Conservation (phyloP, 441 rosid species). For the Omphalea diandra region DNA sequence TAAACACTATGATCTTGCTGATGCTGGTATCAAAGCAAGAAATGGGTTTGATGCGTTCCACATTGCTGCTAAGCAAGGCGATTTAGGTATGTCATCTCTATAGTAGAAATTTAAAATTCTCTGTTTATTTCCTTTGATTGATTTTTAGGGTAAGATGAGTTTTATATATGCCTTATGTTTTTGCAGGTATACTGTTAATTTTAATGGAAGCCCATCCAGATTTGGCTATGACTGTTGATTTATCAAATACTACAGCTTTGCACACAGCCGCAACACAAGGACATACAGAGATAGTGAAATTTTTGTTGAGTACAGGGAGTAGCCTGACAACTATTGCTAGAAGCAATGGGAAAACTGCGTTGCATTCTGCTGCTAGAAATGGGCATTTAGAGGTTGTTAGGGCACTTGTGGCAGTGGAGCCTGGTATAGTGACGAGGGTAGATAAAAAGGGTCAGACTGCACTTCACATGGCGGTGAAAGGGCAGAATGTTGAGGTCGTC, state of each 20-base stretch:
- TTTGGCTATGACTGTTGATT: slow-evolving; percentile 84
- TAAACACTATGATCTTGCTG: slow-evolving; percentile 58
- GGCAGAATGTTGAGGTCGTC: slow-evolving; percentile 67
- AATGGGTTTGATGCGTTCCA: slow-evolving; percentile 97
- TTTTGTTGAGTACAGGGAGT: slow-evolving; percentile 62
- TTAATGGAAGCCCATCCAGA: slow-evolving; percentile 76
- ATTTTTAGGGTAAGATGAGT: neutral
- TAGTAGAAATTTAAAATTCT: too few relatives aligned
- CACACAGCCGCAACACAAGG: slow-evolving; percentile 93
- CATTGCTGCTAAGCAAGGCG: slow-evolving; percentile 94
- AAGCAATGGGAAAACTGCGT: slow-evolving; percentile 84
- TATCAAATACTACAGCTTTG: slow-evolving; percentile 72
- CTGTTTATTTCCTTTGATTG: neutral
- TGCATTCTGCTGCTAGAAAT: slow-evolving; percentile 92
- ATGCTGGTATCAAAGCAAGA: slow-evolving; percentile 80
- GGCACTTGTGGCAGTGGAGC: slow-evolving; percentile 61
- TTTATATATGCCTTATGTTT: slow-evolving; percentile 11
- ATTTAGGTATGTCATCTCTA: slow-evolving; percentile 55
- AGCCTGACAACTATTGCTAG: slow-evolving; percentile 71
- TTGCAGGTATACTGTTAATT: slow-evolving; percentile 59
- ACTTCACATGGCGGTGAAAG: slow-evolving; percentile 96
- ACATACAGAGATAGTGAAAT: slow-evolving; percentile 58
- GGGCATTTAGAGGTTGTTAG: slow-evolving; percentile 73
- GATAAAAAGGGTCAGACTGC: slow-evolving; percentile 97
- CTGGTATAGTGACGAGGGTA: slow-evolving; percentile 47